These are phyloP conservation scores for Wickerhamiella hasegawae DNA, from an alignment of 805 yeast genomes.

Conservation along the genomic window DNA sequence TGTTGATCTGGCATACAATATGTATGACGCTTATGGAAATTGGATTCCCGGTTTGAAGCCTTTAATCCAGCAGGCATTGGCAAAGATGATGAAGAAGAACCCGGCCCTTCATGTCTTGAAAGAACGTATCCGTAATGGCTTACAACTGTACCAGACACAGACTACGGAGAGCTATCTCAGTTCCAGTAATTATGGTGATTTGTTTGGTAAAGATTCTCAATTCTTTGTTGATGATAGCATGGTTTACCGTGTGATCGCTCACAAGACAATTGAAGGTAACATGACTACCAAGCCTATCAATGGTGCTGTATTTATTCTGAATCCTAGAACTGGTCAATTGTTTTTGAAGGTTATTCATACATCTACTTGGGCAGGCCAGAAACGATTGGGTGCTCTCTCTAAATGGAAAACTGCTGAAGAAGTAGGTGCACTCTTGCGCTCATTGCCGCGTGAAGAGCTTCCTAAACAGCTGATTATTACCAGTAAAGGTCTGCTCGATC, in stretches of 20 bases:
- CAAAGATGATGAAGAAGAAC: conserved; percentile 83
- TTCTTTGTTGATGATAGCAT: conserved; percentile 86
- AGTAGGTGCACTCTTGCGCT: conserved; percentile 76
- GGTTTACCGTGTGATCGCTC: conserved; percentile 85
- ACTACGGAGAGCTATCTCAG: conserved; percentile 84
- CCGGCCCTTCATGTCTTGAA: conserved; percentile 84
- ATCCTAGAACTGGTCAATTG: conserved; percentile 82
- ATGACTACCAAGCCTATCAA: conserved; percentile 82
- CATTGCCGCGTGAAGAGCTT: conserved; percentile 84
- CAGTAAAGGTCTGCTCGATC: conserved; percentile 82
- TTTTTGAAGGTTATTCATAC: conserved; percentile 83
- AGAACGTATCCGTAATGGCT: conserved; percentile 85
- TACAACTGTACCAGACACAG: conserved; percentile 85
- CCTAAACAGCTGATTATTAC: conserved; percentile 87
- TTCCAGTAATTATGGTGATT: conserved; percentile 77
- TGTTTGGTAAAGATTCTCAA: conserved; percentile 61
- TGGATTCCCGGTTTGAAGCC: conserved; percentile 96
- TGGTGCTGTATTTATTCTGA: conserved; percentile 80
- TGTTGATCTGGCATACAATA: conserved; percentile 84
- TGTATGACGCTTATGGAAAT: conserved; percentile 91
- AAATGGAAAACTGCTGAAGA: conserved; percentile 99
- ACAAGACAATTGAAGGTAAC: conserved; percentile 84
- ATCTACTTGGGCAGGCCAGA: conserved; percentile 94
- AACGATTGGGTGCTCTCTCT: conserved; percentile 78
- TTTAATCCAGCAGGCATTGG: conserved; percentile 78